A percentile compares a stretch with the other conserved stretches of the same genome.
phyloP scores from a whole-genome alignment of 2,329 filamentous ascomycete genomes.

The Amphichorda felina region DNA sequence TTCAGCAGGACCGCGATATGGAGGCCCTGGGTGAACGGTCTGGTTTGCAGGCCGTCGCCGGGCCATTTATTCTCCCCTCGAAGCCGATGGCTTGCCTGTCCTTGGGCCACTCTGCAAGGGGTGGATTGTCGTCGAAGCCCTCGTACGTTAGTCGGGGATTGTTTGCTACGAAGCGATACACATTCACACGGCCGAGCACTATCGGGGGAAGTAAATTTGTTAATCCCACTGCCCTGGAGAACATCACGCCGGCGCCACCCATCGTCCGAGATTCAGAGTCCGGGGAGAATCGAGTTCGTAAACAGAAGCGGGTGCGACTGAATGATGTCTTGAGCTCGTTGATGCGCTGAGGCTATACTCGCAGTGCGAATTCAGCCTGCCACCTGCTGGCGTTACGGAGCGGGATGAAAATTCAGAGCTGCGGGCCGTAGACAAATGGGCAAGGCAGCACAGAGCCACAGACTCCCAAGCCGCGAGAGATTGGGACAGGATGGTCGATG shows the following conservation, averaged over 20 bases:
- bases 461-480: too few relatives aligned
- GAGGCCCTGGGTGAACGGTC: constrained; percentile 1
- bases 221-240: too few relatives aligned
- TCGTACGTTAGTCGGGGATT: too few relatives aligned
- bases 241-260: too few relatives aligned
- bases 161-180: constrained; percentile 19
- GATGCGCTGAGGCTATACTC: background rate
- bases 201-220: background rate
- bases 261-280: too few relatives aligned
- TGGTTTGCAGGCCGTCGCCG: constrained; percentile 20
- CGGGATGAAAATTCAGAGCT: too few relatives aligned
- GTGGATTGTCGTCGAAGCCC: constrained; percentile 19
- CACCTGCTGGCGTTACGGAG: too few relatives aligned
- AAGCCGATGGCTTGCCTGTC: constrained; percentile 23
- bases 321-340: constrained; percentile 4
- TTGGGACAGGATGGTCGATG: too few relatives aligned
- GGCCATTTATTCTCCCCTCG: constrained; percentile 24
- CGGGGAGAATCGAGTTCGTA: background rate
- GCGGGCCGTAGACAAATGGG: too few relatives aligned
- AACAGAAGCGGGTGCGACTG: constrained; percentile 6
- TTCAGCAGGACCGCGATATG: constrained; percentile 21
- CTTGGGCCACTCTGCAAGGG: constrained; percentile 22
- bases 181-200: constrained; percentile 15
- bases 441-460: too few relatives aligned
- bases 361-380: too few relatives aligned